A percentile compares a stretch with the other conserved stretches of the same genome.
phyloP scores from a whole-genome alignment of 176 grass and related monocot genomes.

The Aegilops umbellulata region DNA sequence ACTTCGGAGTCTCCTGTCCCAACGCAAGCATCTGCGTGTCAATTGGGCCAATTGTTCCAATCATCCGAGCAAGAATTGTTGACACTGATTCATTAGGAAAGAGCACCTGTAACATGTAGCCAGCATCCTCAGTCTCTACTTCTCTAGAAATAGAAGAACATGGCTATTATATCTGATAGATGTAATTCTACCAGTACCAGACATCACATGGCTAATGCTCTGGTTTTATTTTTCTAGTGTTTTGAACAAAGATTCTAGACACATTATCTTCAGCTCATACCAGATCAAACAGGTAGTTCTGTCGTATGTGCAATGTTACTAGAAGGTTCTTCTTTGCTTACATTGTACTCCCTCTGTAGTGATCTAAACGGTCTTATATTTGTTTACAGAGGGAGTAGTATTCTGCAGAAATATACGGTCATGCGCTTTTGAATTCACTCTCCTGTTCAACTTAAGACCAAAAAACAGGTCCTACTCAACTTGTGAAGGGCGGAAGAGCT shows the following conservation, averaged over 20 bases:
- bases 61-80: slow-evolving; percentile 94
- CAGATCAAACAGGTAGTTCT: not conserved
- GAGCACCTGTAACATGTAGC: slow-evolving; percentile 66
- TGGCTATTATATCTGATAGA: not conserved
- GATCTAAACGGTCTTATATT: too few species aligned
- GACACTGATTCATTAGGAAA: slow-evolving; percentile 90
- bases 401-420: slow-evolving; percentile 5
- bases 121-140: not conserved
- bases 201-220: not conserved
- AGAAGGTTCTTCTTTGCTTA: not conserved
- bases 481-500: not conserved
- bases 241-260: not conserved
- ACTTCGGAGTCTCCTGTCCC: slow-evolving; percentile 74
- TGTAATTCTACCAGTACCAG: not conserved
- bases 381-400: not conserved
- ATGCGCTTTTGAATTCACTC: not conserved
- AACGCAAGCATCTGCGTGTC: slow-evolving; percentile 83
- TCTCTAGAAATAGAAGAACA: slow-evolving; percentile 17
- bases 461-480: slow-evolving; percentile 5
- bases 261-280: not conserved
- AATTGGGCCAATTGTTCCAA: slow-evolving; percentile 88
- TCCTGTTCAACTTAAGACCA: not conserved
- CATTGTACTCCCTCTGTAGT: not conserved
- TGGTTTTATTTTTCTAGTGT: not conserved
- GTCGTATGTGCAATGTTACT: slow-evolving; percentile 10